Base-by-base conservation (phyloP, 805 yeast genomes). In the Metschnikowia anglica region DNA sequence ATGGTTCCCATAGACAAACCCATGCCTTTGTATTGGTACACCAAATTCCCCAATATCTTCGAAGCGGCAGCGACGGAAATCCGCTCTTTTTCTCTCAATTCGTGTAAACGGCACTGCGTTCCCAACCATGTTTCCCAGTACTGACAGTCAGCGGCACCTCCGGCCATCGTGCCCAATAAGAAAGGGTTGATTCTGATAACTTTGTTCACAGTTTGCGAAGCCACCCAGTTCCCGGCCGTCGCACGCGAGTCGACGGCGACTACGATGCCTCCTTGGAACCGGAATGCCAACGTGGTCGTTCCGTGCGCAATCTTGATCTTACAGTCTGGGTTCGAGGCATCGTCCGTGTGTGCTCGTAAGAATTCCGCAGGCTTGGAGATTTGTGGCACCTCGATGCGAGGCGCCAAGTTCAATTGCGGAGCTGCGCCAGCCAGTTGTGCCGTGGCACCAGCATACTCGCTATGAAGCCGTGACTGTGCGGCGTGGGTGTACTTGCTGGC, bases 141-240 rank as follows among this genome's bases (percentile, higher is more conserved):
- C 66, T 93, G 99, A 75, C 99, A 93, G 70, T 93, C 99, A 24
- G 98, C 98, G 37, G 99, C 99, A 73, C 98, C 98, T 70, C 99
- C 99, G 25, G 99, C 99, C 97, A 93, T 83, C 16, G 99, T 93
- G 52, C 99, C 99, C 56, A 93, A 76, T 51, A 93, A 70, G 64
- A 87, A 85, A 41, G 97, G 97, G 66, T 93, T 93, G 69, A 93
- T 93, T 66, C 91, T 91, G 58, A 93, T 89, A 43, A 93, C 99
- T 68, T 93, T 93, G 68, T 91, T 91, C 51, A 93, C 99, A 2
- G 97, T 89, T 65, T 90, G 97, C 12, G 97, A 89, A 16, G 97
- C 98, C 56, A 93, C 85, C 97, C 97, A 91, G 58, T 85, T 83
- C 34, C 99, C 99, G 2, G 96, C 96, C 7, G 98, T 86, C 46